Base-by-base conservation (phyloP, 148 eudicot genomes). In the Rhododendron kiyosumense region DNA sequence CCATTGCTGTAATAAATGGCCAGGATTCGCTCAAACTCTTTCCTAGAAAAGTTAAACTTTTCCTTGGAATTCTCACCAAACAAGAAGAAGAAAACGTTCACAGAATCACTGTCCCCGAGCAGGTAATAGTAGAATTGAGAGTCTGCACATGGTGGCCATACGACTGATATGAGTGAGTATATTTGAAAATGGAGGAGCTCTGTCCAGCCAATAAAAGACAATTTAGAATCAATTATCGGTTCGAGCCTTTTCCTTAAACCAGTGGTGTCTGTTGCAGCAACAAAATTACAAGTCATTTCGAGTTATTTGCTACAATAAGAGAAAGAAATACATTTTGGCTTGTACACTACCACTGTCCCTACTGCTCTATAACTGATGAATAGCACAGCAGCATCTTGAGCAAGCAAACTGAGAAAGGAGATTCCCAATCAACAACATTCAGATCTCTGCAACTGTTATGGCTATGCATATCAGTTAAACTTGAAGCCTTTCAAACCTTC, bases 321-420 rank as follows among this genome's bases (percentile, higher is more conserved):
- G 2, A 63, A 46, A 2, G 13, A 54, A 57, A 36, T 41, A 22
- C 57, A 83, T 26, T n/a, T 20, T 59, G 36, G 41, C 57, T 83
- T 3, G 48, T 28, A 74, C 43, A 36, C 45, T 74, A 8, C 34
- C 71, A 1, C 61, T 13, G 30, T 61, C 15, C 36, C 63, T 22
- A 22, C 69, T 75, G 81, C 83, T 83, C 8, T 75, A 18, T 45
- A n/a, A 30, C 71, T 43, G 78, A 87, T 78, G 49, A 69, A 69
- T 4, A 79, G 20, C 76, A 52, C 74, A 69, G 54, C 46, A 26
- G 12, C 71, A 15, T 34, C 84, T 20, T 34, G 41, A 10, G 84
- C 61, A 69, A 51, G 34, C 78, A 24, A 69, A 34, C 18, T 26
- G 38, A 34, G 74, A 13, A 28, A 30, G 34, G 54, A 83, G 52